These are phyloP conservation scores for Ascoidea asiatica DNA, from an alignment of 805 yeast genomes.

Conservation along the genomic window DNA sequence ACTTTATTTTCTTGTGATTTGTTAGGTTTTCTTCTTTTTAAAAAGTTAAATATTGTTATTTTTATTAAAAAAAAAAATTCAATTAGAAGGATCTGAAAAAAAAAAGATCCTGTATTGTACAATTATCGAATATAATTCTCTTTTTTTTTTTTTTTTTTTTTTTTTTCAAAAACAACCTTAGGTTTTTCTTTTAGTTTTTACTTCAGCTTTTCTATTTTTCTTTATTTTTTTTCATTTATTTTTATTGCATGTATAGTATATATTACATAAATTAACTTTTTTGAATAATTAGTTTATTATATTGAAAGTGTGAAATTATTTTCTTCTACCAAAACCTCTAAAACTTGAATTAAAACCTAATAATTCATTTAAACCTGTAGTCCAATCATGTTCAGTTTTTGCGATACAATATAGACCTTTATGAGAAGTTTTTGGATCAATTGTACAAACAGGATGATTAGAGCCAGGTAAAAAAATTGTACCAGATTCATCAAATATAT, in stretches of 20 bases:
- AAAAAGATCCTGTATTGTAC: not conserved
- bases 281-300: no score
- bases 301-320: no score
- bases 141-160: no score
- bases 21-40: not conserved
- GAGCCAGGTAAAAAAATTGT: slow-evolving; percentile 38
- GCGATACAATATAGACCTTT: slow-evolving; percentile 85
- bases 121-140: no score
- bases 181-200: no score
- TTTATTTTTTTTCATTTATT: not conserved
- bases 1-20: not conserved
- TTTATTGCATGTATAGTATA: not conserved
- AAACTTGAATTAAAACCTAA: slow-evolving; percentile 83
- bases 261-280: no score
- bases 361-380: slow-evolving; percentile 73
- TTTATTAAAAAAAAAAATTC: no score
- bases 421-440: slow-evolving; percentile 11
- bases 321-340: slow-evolving; percentile 26
- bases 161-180: no score
- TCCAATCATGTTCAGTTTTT: slow-evolving; percentile 79
- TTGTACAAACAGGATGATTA: no score
- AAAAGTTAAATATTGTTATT: no score
- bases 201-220: no score
- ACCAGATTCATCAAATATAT: slow-evolving; percentile 53
- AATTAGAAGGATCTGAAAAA: not conserved